Conservation (phyloP, 768 basidiomycete genomes). For the Tephrocybe sp. region DNA sequence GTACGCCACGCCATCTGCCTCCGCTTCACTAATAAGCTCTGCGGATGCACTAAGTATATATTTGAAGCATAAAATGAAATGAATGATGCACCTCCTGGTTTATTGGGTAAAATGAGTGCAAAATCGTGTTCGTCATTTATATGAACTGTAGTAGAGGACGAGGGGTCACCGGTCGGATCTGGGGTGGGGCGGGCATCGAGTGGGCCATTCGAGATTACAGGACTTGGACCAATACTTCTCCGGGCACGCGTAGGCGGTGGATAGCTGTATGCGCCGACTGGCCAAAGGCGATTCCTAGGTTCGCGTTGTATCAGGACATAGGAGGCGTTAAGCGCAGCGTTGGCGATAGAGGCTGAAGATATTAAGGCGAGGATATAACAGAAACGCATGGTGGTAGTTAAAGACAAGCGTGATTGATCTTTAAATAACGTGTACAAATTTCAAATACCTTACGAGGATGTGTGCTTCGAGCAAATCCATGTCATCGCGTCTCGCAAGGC, state of each 20-base stretch:
- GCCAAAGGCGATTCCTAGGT: constrained; percentile 3
- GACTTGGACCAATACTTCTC: constrained; percentile 1
- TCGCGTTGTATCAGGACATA: background rate
- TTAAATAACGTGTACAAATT: too few species aligned
- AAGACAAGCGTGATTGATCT: too few species aligned
- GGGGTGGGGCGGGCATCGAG: constrained; percentile 17
- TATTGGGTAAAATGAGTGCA: constrained; percentile 16
- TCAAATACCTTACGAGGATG: too few species aligned
- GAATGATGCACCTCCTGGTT: constrained; percentile 8
- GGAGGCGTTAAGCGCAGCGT: constrained; percentile 7
- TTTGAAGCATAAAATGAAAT: background rate
- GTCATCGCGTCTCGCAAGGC: too few species aligned
- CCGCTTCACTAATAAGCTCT: constrained; percentile 20
- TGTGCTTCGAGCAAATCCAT: too few species aligned
- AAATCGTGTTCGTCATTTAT: constrained; percentile 16
- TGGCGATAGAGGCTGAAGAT: background rate
- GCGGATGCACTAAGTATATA: background rate
- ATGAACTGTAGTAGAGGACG: constrained; percentile 17
- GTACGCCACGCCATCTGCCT: constrained; percentile 17
- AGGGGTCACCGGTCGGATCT: constrained; percentile 19
- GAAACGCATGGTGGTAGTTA: background rate
- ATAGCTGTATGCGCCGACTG: background rate
- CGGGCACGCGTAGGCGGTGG: background rate
- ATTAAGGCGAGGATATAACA: background rate
- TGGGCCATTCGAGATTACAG: background rate